Evolutionary conservation across 2,329 filamentous ascomycete genomes (phyloP).

Genomic region (Pseudocercospora fuligena): DNA sequence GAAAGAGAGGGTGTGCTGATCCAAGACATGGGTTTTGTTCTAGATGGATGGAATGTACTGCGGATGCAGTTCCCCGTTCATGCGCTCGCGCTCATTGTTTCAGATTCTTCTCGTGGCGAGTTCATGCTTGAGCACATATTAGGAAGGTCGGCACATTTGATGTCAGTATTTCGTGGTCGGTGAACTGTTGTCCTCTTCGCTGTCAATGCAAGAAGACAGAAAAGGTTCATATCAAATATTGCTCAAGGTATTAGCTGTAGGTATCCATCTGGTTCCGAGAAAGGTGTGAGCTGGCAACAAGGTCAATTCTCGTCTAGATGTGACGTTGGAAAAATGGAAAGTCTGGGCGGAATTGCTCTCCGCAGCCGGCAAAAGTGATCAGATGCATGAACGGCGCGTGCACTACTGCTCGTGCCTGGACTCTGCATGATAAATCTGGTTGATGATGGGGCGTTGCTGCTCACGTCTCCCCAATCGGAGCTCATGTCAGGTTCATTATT

Average conservation of each 20-base stretch:
- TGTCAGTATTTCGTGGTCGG: background rate
- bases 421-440: background rate
- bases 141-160: background rate
- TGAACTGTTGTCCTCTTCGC: background rate
- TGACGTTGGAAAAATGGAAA: background rate
- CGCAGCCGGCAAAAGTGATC: background rate
- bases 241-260: background rate
- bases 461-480: background rate
- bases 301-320: background rate
- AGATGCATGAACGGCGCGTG: background rate
- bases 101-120: background rate
- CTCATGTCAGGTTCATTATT: background rate
- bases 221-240: background rate
- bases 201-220: background rate
- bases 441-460: background rate
- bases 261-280: background rate
- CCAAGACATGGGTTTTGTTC: background rate
- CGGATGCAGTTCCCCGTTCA: background rate
- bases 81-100: constrained; percentile 1
- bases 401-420: constrained; percentile 6
- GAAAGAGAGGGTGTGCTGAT: background rate
- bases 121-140: background rate
- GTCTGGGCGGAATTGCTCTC: background rate
- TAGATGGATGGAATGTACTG: background rate
- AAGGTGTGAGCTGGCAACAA: background rate